A percentile compares a stretch with the other conserved stretches of the same genome.
phyloP scores from a whole-genome alignment of 495 filamentous ascomycete species.

The Penicillium mononematosum region DNA sequence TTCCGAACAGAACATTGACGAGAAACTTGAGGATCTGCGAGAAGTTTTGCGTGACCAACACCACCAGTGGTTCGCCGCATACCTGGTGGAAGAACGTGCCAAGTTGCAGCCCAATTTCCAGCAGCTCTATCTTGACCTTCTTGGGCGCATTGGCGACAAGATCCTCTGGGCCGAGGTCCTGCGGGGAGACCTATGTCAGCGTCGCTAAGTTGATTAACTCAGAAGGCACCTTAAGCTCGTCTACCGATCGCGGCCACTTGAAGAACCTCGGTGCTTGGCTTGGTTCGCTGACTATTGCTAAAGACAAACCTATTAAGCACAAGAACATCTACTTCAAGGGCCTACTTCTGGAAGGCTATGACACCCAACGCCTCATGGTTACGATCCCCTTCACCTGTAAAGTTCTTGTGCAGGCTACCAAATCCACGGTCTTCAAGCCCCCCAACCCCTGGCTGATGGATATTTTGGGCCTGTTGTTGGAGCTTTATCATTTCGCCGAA shows the following conservation, averaged over 20 bases:
- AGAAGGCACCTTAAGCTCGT: constrained; percentile 73
- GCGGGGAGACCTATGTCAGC: constrained; percentile 87
- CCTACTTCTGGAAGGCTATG: constrained; percentile 85
- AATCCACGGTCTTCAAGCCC: constrained; percentile 85
- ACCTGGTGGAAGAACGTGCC: constrained; percentile 93
- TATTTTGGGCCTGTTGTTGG: constrained; percentile 79
- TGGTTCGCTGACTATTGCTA: constrained; percentile 87
- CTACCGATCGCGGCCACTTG: constrained; percentile 78
- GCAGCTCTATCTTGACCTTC: constrained; percentile 82
- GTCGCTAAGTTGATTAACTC: constrained; percentile 83
- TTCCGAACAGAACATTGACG: constrained; percentile 79
- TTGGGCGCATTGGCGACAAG: constrained; percentile 77
- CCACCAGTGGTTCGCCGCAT: constrained; percentile 93
- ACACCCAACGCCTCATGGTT: constrained; percentile 82
- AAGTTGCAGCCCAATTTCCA: constrained; percentile 97
- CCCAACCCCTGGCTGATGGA: constrained; percentile 98
- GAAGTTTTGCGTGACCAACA: constrained; percentile 75
- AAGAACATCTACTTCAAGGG: constrained; percentile 97
- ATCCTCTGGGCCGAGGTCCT: constrained; percentile 82
- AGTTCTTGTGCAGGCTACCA: constrained; percentile 77
- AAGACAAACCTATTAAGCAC: constrained; percentile 93
- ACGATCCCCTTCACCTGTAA: constrained; percentile 98
- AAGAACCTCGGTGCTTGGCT: constrained; percentile 94
- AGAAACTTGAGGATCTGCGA: constrained; percentile 75
- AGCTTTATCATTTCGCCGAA: constrained; percentile 89